A percentile compares a stretch with the other conserved stretches of the same genome.
These are phyloP conservation scores for Yamadazyma scolyti DNA, from an alignment of 805 yeast species.

Conservation along the genomic window DNA sequence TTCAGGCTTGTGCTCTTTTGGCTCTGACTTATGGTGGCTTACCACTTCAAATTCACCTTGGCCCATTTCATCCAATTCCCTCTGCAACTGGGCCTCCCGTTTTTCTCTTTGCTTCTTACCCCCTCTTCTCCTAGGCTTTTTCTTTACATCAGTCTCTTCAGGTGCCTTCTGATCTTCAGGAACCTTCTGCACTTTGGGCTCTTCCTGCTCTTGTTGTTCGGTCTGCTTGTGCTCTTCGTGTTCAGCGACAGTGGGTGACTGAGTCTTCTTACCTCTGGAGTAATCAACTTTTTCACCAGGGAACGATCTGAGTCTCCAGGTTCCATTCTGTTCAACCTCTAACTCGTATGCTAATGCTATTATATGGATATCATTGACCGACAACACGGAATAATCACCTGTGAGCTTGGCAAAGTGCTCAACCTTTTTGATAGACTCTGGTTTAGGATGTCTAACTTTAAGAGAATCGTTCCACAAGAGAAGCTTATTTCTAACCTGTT, in stretches of 20 bases:
- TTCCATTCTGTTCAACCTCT: constrained; percentile 68
- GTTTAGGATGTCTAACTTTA: constrained; percentile 71
- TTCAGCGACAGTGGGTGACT: background rate
- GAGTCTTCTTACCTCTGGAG: constrained; percentile 10
- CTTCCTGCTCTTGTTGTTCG: constrained; percentile 8
- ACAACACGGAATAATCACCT: constrained; percentile 87
- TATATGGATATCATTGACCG: constrained; percentile 88
- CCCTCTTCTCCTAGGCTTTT: constrained; percentile 51
- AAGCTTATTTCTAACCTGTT: constrained; percentile 72
- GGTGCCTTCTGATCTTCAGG: constrained; percentile 6
- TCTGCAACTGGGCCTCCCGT: constrained; percentile 38
- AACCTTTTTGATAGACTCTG: constrained; percentile 60
- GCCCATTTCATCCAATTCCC: constrained; percentile 18
- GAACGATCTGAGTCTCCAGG: constrained; percentile 61
- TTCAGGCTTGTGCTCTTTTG: constrained; percentile 8
- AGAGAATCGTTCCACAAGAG: constrained; percentile 76
- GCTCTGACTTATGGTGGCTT: too few species aligned
- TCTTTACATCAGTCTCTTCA: constrained; percentile 9
- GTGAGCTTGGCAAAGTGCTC: constrained; percentile 76
- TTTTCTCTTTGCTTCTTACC: constrained; percentile 63
- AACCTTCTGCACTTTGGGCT: constrained; percentile 5
- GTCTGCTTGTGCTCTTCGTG: constrained; percentile 1
- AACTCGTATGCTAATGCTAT: constrained; percentile 88
- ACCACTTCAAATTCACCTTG: constrained; percentile 4
- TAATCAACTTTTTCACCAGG: constrained; percentile 60